Base-by-base conservation (phyloP, 2,329 filamentous ascomycete genomes). In the Colletotrichum eleusines region DNA sequence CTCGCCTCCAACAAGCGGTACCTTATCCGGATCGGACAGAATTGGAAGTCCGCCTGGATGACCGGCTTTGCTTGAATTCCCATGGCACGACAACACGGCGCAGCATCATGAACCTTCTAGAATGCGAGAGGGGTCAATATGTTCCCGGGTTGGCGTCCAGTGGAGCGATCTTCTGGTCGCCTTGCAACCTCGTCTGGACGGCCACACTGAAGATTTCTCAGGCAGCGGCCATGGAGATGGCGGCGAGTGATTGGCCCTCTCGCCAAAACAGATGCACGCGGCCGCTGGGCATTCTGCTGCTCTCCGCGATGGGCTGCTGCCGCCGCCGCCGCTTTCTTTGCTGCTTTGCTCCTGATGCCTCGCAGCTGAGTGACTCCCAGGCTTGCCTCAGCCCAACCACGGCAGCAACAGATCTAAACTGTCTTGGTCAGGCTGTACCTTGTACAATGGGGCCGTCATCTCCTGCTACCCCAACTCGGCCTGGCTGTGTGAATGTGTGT, bases 211-310 rank as follows among this genome's bases (percentile, higher is more conserved):
- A 38, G 20, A 38, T 40, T 53, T 63, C 28, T 59, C 64, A 63
- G 58, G 64, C 58, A 68, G 55, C 44, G 53, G 44, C 16, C 35
- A 67, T 38, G 51, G 20, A 16, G 28, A 54, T 9, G 35, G 46
- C 26, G 35, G 35, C 44, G 28, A 26, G 42, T 63, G 68, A 71
- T 71, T 71, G 68, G 68, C 31, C 28, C 33, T 71, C 64, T 71
- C 64, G 68, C 64, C 68, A 71, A 68, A 71, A 46, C 16, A n/a
- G 23, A 71, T 71, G 68, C 68, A 71, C 28, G 64, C 64, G 51
- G 48, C 68, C 68, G 68, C 46, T 57, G 68, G 59, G 46, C 58
- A 55, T 48, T 33, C 51, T 71, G 68, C 64, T 71, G 64, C 57
- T 46, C 38, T 59, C 68, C 68, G 68, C 38, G 31, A 33, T n/a